These are phyloP conservation scores for Pharnaceum exiguum DNA, from an alignment of 148 eudicot genomes.

Conservation along the genomic window DNA sequence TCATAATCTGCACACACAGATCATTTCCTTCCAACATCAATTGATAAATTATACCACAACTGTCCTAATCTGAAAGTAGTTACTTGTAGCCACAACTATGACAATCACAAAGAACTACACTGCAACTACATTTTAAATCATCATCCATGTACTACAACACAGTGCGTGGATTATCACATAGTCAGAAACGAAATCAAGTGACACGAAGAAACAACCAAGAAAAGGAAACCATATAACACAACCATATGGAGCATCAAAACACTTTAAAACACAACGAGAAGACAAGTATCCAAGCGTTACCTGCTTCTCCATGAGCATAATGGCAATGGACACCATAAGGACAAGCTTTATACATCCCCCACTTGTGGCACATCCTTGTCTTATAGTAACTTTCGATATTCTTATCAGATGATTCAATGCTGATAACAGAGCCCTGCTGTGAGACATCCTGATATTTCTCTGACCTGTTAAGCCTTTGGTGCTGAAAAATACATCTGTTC, in stretches of 20 bases:
- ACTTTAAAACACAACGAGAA: background rate
- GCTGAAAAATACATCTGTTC: slow-evolving; percentile 2
- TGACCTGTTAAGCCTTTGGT: background rate
- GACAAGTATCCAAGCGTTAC: slow-evolving; percentile 12
- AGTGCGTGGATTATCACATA: background rate
- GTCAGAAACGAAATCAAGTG: background rate
- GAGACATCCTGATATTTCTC: background rate
- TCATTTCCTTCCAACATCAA: too few species aligned
- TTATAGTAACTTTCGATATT: background rate
- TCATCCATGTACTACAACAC: background rate
- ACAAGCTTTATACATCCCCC: slow-evolving; percentile 15
- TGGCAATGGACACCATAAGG: slow-evolving; percentile 24
- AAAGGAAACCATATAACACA: background rate
- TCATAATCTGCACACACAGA: too few species aligned
- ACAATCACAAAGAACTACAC: too few species aligned
- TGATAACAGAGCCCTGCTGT: background rate
- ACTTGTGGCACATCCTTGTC: slow-evolving; percentile 7
- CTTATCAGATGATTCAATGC: background rate
- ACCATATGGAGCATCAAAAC: background rate
- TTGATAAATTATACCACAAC: too few species aligned
- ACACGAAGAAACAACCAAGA: background rate
- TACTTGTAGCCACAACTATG: too few species aligned
- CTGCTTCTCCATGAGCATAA: slow-evolving; percentile 55
- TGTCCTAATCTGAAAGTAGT: too few species aligned
- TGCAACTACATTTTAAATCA: background rate